These are phyloP conservation scores for Pythium guiyangense DNA, from an alignment of 352 stramenopile species.

Conservation along the genomic window DNA sequence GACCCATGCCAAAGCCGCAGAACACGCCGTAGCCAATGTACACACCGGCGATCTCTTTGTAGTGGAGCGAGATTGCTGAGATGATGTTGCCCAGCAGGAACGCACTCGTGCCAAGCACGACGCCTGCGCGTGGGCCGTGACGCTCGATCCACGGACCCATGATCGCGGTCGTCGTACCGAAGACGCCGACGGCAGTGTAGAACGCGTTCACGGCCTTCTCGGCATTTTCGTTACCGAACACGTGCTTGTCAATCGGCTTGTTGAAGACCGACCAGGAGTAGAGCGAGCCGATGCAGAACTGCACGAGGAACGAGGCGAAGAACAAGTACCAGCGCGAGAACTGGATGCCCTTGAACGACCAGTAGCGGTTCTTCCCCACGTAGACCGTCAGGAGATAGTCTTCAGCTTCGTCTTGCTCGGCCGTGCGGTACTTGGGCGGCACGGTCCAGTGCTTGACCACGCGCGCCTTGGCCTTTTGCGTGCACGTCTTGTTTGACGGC, in stretches of 20 bases:
- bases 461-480: constrained; percentile 20
- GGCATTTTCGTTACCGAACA: constrained; percentile 42
- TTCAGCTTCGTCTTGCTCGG: constrained; percentile 49
- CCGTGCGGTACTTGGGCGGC: constrained; percentile 27
- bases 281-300: constrained; percentile 71
- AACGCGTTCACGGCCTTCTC: constrained; percentile 68
- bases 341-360: constrained; percentile 27
- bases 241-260: constrained; percentile 47
- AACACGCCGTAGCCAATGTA: constrained; percentile 72
- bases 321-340: constrained; percentile 71
- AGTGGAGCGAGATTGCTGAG: constrained; percentile 41
- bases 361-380: constrained; percentile 48
- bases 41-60: constrained; percentile 37
- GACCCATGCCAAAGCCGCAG: constrained; percentile 53
- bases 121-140: constrained; percentile 41
- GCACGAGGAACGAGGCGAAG: constrained; percentile 52
- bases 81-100: constrained; percentile 55
- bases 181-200: constrained; percentile 63
- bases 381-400: constrained; percentile 49
- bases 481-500: constrained; percentile 23
- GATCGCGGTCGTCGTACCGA: constrained; percentile 53
- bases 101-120: constrained; percentile 40
- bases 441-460: constrained; percentile 51
- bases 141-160: constrained; percentile 71
- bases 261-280: constrained; percentile 81